Conservation (phyloP, 352 stramenopile genomes). For the Globisporangium yorkense region DNA sequence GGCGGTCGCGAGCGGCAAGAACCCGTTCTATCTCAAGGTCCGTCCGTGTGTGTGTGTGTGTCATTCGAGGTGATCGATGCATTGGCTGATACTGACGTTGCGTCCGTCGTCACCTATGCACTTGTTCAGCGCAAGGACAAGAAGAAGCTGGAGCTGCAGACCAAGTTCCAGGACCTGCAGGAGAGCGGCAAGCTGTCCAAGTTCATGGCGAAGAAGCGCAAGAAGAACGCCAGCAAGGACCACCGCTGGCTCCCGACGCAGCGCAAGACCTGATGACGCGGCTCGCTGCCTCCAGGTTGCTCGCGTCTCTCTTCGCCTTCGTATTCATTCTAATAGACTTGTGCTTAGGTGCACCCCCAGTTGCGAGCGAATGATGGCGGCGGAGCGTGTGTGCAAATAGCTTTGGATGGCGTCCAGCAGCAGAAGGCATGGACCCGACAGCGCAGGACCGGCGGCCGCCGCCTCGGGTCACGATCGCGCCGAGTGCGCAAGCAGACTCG, state of each 20-base stretch:
- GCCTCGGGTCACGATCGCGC: slow-evolving; percentile 10
- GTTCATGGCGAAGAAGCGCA: slow-evolving; percentile 92
- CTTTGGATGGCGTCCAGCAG: background rate
- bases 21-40: slow-evolving; percentile 88
- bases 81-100: background rate
- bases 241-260: slow-evolving; percentile 87
- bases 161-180: slow-evolving; percentile 89
- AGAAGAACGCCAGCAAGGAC: slow-evolving; percentile 93
- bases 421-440: slow-evolving; percentile 6
- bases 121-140: slow-evolving; percentile 80
- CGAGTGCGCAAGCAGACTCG: background rate
- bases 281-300: background rate
- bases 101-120: background rate
- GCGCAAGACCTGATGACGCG: slow-evolving; percentile 38
- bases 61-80: background rate
- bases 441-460: slow-evolving; percentile 8
- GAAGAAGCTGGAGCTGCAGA: slow-evolving; percentile 86
- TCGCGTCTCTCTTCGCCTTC: no score
- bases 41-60: background rate
- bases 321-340: no score
- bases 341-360: no score
- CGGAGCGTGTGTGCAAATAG: no score
- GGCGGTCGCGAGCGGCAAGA: slow-evolving; percentile 87
- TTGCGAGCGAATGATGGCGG: no score
- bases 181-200: slow-evolving; percentile 86